phyloP scores from a whole-genome alignment of 108 stramenopile species.

The Stephanodiscus triporus region DNA sequence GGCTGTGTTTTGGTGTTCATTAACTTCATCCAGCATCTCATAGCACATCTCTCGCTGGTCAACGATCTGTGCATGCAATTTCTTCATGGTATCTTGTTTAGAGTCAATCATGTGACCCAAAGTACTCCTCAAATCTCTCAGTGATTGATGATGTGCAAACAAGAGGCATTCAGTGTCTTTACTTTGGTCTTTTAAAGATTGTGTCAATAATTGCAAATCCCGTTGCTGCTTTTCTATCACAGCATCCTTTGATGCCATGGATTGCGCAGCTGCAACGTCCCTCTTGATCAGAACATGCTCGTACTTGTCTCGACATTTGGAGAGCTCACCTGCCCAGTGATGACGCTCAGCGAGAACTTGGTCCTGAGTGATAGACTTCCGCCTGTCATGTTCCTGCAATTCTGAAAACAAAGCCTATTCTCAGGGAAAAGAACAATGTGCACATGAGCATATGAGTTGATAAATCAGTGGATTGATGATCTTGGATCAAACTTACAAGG shows the following conservation, averaged over 20 bases:
- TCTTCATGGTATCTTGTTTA: background rate
- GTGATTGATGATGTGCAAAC: background rate
- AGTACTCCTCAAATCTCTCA: background rate
- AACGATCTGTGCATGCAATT: background rate
- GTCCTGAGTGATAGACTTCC: background rate
- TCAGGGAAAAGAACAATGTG: background rate
- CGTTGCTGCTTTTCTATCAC: background rate
- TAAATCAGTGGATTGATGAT: too few species aligned
- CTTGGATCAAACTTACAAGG: too few species aligned
- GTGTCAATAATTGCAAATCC: too few species aligned
- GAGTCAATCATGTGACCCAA: background rate
- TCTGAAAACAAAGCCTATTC: background rate
- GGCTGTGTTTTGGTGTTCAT: too few species aligned
- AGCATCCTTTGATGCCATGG: conserved; percentile 2
- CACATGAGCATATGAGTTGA: too few species aligned
- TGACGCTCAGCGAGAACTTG: background rate
- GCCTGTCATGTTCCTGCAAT: conserved; percentile 2
- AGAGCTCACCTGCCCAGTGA: too few species aligned
- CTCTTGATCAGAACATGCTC: too few species aligned
- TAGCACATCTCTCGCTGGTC: background rate
- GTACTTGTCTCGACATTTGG: too few species aligned
- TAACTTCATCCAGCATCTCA: too few species aligned
- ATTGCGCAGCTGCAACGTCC: too few species aligned
- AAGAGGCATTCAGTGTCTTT: background rate
- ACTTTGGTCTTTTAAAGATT: background rate